Percentiles rank a stretch among this genome's conserved stretches.
phyloP scores from a whole-genome alignment of 2,329 filamentous ascomycete genomes.

The Talaromyces sp. region DNA sequence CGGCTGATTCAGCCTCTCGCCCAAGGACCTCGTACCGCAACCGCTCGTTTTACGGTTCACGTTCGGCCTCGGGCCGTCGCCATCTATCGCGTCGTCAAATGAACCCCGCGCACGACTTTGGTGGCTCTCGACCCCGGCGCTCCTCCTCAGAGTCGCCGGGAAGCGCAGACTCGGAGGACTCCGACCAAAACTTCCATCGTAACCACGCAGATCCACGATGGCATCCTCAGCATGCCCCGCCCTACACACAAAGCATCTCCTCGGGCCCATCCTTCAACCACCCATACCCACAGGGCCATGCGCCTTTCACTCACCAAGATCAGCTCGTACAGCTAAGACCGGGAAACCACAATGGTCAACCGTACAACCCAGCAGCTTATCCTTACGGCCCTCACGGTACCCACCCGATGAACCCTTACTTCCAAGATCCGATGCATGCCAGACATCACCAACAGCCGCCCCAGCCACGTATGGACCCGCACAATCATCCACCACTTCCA shows the following conservation, averaged over 20 bases:
- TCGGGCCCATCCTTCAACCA: conserved; percentile 42
- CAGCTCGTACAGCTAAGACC: conserved; percentile 37
- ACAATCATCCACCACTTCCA: neutral
- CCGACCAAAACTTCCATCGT: conserved; percentile 51
- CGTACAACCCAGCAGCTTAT: conserved; percentile 4
- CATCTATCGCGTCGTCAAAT: conserved; percentile 41
- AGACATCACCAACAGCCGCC: conserved; percentile 1
- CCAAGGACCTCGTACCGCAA: conserved; percentile 45
- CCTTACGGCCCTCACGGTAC: neutral
- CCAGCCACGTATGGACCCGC: conserved; percentile 3
- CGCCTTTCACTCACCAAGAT: conserved; percentile 32
- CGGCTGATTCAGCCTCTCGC: conserved; percentile 51
- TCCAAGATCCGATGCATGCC: neutral
- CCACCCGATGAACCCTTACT: neutral
- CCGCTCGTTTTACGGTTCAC: conserved; percentile 42
- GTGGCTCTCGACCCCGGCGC: conserved; percentile 42
- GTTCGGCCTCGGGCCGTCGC: conserved; percentile 41
- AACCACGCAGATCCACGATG: conserved; percentile 38
- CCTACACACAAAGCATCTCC: conserved; percentile 45
- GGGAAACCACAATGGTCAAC: conserved; percentile 32
- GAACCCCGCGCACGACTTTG: conserved; percentile 39
- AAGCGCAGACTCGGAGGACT: conserved; percentile 70
- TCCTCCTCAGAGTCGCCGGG: conserved; percentile 58
- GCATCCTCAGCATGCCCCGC: conserved; percentile 33
- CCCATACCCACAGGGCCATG: conserved; percentile 37